Evolutionary conservation across 2,329 filamentous ascomycete genomes (phyloP).

Genomic region (Claviceps pazoutovae): DNA sequence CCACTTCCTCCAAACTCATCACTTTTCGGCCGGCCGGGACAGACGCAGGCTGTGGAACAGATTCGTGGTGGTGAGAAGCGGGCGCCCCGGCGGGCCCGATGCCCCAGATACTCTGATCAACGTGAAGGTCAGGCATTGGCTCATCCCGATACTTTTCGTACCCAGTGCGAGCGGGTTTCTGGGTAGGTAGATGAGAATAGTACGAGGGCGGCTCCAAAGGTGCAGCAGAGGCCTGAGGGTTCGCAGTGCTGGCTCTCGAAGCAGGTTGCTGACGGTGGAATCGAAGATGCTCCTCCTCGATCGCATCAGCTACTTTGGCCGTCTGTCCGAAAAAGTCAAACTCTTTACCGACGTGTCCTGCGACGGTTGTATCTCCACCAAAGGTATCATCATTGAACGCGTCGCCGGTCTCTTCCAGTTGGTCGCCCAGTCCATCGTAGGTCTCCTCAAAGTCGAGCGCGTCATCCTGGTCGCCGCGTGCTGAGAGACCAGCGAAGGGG

Average conservation of each 20-base stretch:
- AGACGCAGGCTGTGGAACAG: slow-evolving; percentile 12
- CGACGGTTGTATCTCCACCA: slow-evolving; percentile 28
- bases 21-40: slow-evolving; percentile 50
- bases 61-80: slow-evolving; percentile 15
- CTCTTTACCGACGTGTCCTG: slow-evolving; percentile 62
- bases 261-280: slow-evolving; percentile 62
- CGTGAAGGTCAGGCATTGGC: slow-evolving; percentile 78
- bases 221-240: slow-evolving; percentile 19
- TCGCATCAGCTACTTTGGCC: slow-evolving; percentile 68
- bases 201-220: slow-evolving; percentile 19
- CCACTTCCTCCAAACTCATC: slow-evolving; percentile 93
- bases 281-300: slow-evolving; percentile 82
- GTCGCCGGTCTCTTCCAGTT: slow-evolving; percentile 83
- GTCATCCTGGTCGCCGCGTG: slow-evolving; percentile 44
- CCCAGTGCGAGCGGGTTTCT: slow-evolving; percentile 58
- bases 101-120: slow-evolving; percentile 88
- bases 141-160: slow-evolving; percentile 88
- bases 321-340: slow-evolving; percentile 96
- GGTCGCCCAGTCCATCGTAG: slow-evolving; percentile 85
- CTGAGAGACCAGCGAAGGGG: slow-evolving; percentile 73
- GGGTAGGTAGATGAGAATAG: slow-evolving; percentile 24
- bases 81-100: slow-evolving; percentile 42
- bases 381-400: slow-evolving; percentile 97
- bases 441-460: slow-evolving; percentile 82
- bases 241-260: slow-evolving; percentile 19